Evolutionary conservation across 345 rosid species (phyloP), one percentile per base, ranked within the genome.

Genomic region (Rhodamnia argentea): DNA sequence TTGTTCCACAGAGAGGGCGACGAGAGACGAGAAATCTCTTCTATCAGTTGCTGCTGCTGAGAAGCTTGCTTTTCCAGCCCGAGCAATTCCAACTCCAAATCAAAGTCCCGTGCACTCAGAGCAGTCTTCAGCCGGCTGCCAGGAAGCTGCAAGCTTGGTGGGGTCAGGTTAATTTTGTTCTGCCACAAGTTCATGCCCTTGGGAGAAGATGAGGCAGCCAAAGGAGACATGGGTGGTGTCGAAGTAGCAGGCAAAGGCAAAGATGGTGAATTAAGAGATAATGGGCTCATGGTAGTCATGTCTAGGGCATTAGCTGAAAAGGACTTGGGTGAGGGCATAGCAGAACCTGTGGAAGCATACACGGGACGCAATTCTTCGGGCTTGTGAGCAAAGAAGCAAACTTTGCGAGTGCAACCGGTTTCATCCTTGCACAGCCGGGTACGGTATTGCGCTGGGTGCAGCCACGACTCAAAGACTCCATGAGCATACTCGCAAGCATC

Each of bases 361-460:
- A 97, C 98, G 2, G 99, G 99, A 13, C 99, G 95, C 83, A 97
- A 82, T 87, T 97, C 99, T 27, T 97, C 98, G 0, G 89, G 92
- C 88, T 89, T 96, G 90, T 97, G 99, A 62, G 99, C 99, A 87
- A 97, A 97, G 96, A 97, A 97, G 88, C 99, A 97, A 1, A 97
- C 99, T 93, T 96, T 96, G 52, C 99, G 93, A 0, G 93, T 74
- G 58, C 99, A 97, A 53, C 98, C 97, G 0, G 90, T 93, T 89
- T 97, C 99, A 52, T 97, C 99, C 93, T 97, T 97, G 94, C 99
- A 97, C 86, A 97, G 95, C 88, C 99, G 85, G 44, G 99, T 97
- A 64, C 96, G 89, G 87, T 97, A 97, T 85, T 97, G 99, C 0
- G 99, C 98, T n/a, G 99, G 99, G 86, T 97, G 99, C 29, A 97